Base-by-base conservation (phyloP, 1,284 basidiomycete species). In the Malassezia vespertilionis region DNA sequence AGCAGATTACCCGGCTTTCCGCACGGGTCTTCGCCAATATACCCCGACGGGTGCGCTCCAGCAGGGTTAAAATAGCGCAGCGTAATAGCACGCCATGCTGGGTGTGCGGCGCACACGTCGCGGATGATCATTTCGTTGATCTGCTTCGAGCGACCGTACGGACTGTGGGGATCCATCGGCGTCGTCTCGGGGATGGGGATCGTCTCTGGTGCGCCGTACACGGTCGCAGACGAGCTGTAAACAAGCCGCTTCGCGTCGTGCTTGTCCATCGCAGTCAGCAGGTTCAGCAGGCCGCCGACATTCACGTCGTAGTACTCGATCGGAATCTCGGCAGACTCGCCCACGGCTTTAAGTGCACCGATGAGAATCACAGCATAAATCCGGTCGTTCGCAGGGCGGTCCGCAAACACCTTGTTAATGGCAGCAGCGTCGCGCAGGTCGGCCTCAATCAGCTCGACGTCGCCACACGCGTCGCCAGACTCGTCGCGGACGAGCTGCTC, bases 191-290 rank as follows among this genome's bases (percentile, higher is more conserved):
- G 87, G 58, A 97, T 97, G 37, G 93, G 93, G 49, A 97, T 86
- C 47, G 76, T 75, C 36, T 85, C 82, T 7, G 93, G 93, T 2
- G 82, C 89, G 52, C 93, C 93, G 71, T 99, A 99, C 27, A 97
- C 93, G n/a, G 93, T 97, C 2, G 93, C 93, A 20, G 88, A 93
- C 10, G 90, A 95, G 1, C 89, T 95, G 76, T 96, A 99, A 54
- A 99, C 90, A 55, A 97, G 76, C 51, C 86, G 80, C 52, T 79
- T 78, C 75, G 83, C 86, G 49, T 82, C 81, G 72, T 82, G 85
- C 54, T 84, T 82, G 46, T 77, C 76, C 89, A 95, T 95, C 18
- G 50, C 57, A 28, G 53, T 48, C 27, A 65, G 52, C 31, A 61
- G 56, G 55, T 65, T 63, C 56, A 70, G 54, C 18, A 61, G 52